Conservation (phyloP, 2,329 filamentous ascomycete genomes). For the Fusarium pseudonygamai region DNA sequence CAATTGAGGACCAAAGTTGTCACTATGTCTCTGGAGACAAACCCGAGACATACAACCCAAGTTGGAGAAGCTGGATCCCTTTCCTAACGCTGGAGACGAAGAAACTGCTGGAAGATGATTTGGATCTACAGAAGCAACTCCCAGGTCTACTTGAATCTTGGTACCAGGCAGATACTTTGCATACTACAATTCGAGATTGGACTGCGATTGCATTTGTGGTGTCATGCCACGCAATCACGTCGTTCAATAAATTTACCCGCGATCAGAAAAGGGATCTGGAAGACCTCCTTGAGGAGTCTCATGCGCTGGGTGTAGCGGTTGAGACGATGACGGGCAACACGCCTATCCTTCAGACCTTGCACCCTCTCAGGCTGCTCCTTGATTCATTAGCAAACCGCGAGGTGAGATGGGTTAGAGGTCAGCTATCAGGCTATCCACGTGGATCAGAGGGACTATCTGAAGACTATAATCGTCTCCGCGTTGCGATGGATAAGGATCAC, state of each 20-base stretch:
- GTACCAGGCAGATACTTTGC: rapidly evolving
- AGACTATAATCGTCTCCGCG: too few species aligned
- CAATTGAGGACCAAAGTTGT: rapidly evolving
- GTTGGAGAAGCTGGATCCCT: background rate
- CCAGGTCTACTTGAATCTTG: background rate
- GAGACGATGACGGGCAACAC: rapidly evolving
- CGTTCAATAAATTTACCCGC: background rate
- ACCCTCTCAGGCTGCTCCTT: too few species aligned
- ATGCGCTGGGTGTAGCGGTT: rapidly evolving
- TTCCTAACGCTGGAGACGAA: rapidly evolving
- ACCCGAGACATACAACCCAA: rapidly evolving
- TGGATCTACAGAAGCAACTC: rapidly evolving
- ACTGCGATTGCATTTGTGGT: rapidly evolving
- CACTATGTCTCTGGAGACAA: rapidly evolving
- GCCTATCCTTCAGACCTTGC: rapidly evolving
- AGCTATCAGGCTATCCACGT: rapidly evolving
- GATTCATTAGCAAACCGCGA: rapidly evolving
- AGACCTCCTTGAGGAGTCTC: background rate
- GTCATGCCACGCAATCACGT: too few species aligned
- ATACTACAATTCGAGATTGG: background rate
- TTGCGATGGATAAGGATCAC: background rate
- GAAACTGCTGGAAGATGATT: rapidly evolving
- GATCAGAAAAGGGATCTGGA: rapidly evolving
- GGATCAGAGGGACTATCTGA: too few species aligned
- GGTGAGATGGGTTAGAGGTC: rapidly evolving